These are phyloP conservation scores for Chaetomidium leptoderma DNA, from an alignment of 495 filamentous ascomycete species.

Conservation along the genomic window DNA sequence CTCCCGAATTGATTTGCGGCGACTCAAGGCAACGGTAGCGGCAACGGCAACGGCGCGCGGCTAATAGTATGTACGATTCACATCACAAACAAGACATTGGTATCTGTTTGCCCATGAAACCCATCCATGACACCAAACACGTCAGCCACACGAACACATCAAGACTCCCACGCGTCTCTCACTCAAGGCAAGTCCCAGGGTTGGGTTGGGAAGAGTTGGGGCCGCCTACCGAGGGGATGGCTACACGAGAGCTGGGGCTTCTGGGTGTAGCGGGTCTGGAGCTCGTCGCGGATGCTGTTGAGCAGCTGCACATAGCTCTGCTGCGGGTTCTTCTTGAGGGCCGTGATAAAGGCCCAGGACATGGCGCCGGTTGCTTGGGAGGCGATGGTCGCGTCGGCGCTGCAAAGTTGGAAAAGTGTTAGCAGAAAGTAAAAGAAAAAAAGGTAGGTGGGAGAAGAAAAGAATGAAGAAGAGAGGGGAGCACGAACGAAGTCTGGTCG, in stretches of 20 bases:
- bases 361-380: slow-evolving; percentile 94
- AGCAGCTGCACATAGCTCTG: slow-evolving; percentile 96
- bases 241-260: slow-evolving; percentile 96
- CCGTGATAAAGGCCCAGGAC: slow-evolving; percentile 94
- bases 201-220: too few relatives aligned
- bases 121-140: slow-evolving; percentile 7
- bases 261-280: slow-evolving; percentile 83
- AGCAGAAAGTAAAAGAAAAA: neutral
- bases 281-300: slow-evolving; percentile 91
- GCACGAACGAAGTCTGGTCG: slow-evolving; percentile 82
- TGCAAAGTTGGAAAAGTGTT: slow-evolving; percentile 24
- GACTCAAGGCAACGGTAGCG: neutral
- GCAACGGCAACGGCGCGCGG: too few relatives aligned
- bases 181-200: too few relatives aligned
- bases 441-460: slow-evolving; percentile 11
- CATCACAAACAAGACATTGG: slow-evolving; percentile 51
- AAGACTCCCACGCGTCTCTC: too few relatives aligned
- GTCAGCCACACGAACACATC: slow-evolving; percentile 5
- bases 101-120: slow-evolving; percentile 35
- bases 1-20: neutral
- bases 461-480: slow-evolving; percentile 4
- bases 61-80: slow-evolving; percentile 29
- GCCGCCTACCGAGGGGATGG: slow-evolving; percentile 75
- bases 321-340: slow-evolving; percentile 93
- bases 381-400: slow-evolving; percentile 60